These are phyloP conservation scores for Rhodamnia argentea DNA, from an alignment of 345 rosid genomes.

Conservation along the genomic window DNA sequence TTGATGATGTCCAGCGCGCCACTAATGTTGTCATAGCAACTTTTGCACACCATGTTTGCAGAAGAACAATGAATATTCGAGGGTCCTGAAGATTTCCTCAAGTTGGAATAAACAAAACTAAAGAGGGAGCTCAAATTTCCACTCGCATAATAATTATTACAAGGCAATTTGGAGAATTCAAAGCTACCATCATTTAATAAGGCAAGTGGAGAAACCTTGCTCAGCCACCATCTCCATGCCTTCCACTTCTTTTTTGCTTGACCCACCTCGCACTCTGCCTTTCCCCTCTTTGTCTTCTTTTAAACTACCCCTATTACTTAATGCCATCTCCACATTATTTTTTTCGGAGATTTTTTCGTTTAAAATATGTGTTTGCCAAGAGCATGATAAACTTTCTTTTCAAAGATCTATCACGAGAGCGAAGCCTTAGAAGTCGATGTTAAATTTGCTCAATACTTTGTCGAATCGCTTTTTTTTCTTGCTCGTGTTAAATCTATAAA, in stretches of 20 bases:
- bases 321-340: background rate
- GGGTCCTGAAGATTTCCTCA: background rate
- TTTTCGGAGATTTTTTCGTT: no score
- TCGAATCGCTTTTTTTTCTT: no score
- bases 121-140: slow-evolving; percentile 1
- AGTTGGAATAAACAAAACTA: background rate
- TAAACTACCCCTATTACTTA: background rate
- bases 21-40: background rate
- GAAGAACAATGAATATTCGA: background rate
- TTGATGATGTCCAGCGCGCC: background rate
- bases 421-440: background rate
- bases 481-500: no score
- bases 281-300: background rate
- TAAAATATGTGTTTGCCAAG: background rate
- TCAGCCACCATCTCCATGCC: slow-evolving; percentile 16
- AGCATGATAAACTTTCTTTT: background rate
- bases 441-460: background rate
- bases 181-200: slow-evolving; percentile 20
- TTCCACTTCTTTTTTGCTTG: background rate
- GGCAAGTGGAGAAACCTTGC: slow-evolving; percentile 30
- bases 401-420: background rate
- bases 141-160: slow-evolving; percentile 8
- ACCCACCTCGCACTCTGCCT: background rate
- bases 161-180: slow-evolving; percentile 16
- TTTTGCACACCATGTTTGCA: background rate